Base-by-base conservation (phyloP, 306 rosid species). In the Calophaca sinica region DNA sequence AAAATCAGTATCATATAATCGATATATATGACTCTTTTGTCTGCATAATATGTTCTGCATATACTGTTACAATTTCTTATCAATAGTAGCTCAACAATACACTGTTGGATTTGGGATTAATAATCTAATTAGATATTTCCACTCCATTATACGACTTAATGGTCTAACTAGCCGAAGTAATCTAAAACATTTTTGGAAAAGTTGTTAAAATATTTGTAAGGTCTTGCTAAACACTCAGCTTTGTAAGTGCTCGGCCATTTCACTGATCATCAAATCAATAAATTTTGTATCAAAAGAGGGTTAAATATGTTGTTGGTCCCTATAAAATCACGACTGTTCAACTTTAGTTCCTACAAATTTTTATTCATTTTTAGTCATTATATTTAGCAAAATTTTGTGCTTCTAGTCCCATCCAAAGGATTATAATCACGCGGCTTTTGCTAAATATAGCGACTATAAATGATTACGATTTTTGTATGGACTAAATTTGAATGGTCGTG, bases 41-140 rank as follows among this genome's bases (percentile, higher is more conserved):
- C 20, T 48, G 65, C 58, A 48, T 59, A 66, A 54, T 35, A 39
- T 39, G 41, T 50, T 49, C 33, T 62, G 4, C 33, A 2, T 67
- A 50, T 58, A 57, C 49, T 45, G 44, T 55, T 41, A n/a, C 7
- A 8, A 13, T 42, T 4, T 60, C 71, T 15, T 45, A 20, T 38
- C 55, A 33, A 50, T 42, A 38, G 28, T 11, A 36, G 62, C 46
- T 71, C 36, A 59, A 42, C 38, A 1, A 20, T 31, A 50, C 48
- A 62, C 45, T 14, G 14, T 41, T 9, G 6, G 48, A 15, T 53
- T 31, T 3, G 15, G 29, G 31, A 14, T 45, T 73, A 13, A 41
- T 42, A 65, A 29, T 75, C 49, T 76, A 45, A 14, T 75, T 42
- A 71, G 75, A 62, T 65, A 54, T 36, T 29, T 20, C 42, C 4